These are phyloP conservation scores for Candida adriatica DNA, from an alignment of 805 yeast genomes.

Conservation along the genomic window DNA sequence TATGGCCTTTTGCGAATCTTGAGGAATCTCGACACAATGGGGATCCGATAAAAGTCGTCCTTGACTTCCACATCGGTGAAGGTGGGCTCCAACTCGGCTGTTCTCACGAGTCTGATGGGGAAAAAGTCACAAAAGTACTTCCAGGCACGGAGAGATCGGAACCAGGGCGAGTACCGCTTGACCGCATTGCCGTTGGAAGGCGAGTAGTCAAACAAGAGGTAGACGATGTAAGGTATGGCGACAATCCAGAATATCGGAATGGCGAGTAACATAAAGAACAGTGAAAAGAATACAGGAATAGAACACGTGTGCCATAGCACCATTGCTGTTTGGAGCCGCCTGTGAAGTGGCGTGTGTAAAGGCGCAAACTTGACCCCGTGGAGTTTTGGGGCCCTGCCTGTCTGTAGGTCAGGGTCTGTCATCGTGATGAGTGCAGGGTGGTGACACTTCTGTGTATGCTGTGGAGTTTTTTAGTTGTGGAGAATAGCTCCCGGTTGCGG, in stretches of 20 bases:
- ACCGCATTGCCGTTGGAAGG: slow-evolving; percentile 69
- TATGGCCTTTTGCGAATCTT: slow-evolving; percentile 21
- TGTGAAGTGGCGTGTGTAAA: slow-evolving; percentile 42
- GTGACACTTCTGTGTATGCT: too few species aligned
- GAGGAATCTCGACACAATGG: slow-evolving; percentile 8
- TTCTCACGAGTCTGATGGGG: slow-evolving; percentile 67
- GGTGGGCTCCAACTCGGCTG: slow-evolving; percentile 69
- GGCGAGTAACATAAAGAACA: slow-evolving; percentile 53
- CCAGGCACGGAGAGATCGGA: slow-evolving; percentile 59
- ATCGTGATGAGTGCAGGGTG: background rate
- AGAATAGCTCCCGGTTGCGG: background rate
- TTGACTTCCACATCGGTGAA: slow-evolving; percentile 33
- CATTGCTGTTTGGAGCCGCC: slow-evolving; percentile 60
- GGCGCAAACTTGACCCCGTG: slow-evolving; percentile 41
- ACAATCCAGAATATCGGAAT: slow-evolving; percentile 62
- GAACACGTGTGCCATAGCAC: slow-evolving; percentile 70
- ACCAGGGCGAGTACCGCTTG: slow-evolving; percentile 45
- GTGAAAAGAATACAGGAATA: slow-evolving; percentile 49
- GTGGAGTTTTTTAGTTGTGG: background rate
- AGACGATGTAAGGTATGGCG: slow-evolving; percentile 55
- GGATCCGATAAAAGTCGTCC: slow-evolving; percentile 16
- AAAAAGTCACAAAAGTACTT: slow-evolving; percentile 69
- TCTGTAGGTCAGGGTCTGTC: background rate
- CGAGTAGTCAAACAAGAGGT: slow-evolving; percentile 53
- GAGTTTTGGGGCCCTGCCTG: slow-evolving; percentile 9